phyloP scores from a whole-genome alignment of 73 alveolate genomes.

The Breviolum minutum region DNA sequence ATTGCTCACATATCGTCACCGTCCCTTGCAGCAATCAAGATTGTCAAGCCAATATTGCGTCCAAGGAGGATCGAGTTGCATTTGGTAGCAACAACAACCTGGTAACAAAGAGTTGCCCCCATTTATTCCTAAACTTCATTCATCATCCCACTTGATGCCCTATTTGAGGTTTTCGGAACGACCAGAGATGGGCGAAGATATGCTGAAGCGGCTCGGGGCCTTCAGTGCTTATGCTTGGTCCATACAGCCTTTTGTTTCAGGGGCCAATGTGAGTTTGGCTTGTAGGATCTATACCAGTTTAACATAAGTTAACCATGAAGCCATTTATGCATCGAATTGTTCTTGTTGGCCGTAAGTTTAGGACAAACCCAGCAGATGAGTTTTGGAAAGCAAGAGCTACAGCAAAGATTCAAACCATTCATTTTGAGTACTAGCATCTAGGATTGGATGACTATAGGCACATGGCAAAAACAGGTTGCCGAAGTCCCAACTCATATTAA shows the following conservation, averaged over 20 bases:
- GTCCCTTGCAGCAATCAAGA: no score
- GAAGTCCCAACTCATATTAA: no score
- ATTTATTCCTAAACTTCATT: no score
- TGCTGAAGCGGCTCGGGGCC: neutral
- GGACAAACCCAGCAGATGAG: neutral
- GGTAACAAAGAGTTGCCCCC: no score
- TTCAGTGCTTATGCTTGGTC: neutral
- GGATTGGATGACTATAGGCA: neutral
- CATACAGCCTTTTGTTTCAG: neutral
- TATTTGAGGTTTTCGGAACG: constrained; percentile 2
- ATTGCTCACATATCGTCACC: no score
- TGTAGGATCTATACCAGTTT: neutral
- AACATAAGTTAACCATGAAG: neutral
- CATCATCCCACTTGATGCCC: no score
- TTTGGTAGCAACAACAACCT: no score
- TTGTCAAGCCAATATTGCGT: no score
- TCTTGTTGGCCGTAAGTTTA: neutral
- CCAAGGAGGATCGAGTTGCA: no score
- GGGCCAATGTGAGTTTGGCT: neutral
- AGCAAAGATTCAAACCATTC: neutral
- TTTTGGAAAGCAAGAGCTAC: neutral
- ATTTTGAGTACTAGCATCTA: neutral
- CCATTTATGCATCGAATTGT: neutral
- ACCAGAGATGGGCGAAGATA: constrained; percentile 48
- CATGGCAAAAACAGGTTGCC: neutral